Conservation (phyloP, 2,329 filamentous ascomycete genomes). For the Ascochyta fabae region DNA sequence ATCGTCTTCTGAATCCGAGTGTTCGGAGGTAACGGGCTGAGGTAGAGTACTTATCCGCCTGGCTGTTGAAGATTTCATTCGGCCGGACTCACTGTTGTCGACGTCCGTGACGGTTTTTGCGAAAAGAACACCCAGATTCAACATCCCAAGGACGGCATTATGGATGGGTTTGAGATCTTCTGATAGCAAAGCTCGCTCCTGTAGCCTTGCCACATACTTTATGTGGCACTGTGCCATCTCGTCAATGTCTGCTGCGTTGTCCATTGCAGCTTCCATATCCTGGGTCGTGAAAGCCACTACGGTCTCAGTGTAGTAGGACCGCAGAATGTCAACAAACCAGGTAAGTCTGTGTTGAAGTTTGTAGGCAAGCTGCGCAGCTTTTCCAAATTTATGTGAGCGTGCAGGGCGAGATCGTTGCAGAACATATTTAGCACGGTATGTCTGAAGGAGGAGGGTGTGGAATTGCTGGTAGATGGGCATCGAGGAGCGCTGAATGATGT, state of each 20-base stretch:
- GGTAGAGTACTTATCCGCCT: slow-evolving; percentile 28
- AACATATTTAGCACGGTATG: slow-evolving; percentile 72
- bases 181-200: slow-evolving; percentile 73
- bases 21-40: slow-evolving; percentile 28
- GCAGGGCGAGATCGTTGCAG: slow-evolving; percentile 61
- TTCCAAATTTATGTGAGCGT: slow-evolving; percentile 9
- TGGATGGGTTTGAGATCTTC: slow-evolving; percentile 72
- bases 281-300: slow-evolving; percentile 68
- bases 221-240: slow-evolving; percentile 77
- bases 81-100: not conserved
- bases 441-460: slow-evolving; percentile 78
- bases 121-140: slow-evolving; percentile 77
- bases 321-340: slow-evolving; percentile 78
- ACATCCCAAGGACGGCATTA: slow-evolving; percentile 73
- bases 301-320: slow-evolving; percentile 76
- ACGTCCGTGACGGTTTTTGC: slow-evolving; percentile 61
- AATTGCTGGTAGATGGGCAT: slow-evolving; percentile 72
- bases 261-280: slow-evolving; percentile 64
- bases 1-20: slow-evolving; percentile 39
- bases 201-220: slow-evolving; percentile 66
- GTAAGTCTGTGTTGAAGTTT: slow-evolving; percentile 71
- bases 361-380: slow-evolving; percentile 45
- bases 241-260: slow-evolving; percentile 74
- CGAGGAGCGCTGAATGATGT: slow-evolving; percentile 73
- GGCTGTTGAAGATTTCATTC: not conserved